Conservation (phyloP, 192 early-diverging fungal species). For the Mortierella claussenii region DNA sequence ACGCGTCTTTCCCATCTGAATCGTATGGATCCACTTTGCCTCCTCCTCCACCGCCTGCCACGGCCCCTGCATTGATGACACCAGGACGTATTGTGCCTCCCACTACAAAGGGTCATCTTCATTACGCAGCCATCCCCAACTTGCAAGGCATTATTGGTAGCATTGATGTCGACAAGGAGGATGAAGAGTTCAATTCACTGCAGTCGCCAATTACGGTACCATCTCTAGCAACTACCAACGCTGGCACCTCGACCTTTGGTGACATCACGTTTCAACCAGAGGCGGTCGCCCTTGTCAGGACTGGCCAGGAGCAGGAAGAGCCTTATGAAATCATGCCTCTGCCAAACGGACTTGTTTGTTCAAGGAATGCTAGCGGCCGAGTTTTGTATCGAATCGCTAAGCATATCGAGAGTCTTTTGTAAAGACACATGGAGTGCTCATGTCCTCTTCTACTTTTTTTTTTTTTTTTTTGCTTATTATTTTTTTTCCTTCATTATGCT, state of each 20-base stretch:
- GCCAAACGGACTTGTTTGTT: conserved; percentile 41
- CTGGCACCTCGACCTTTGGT: neutral
- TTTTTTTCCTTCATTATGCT: neutral
- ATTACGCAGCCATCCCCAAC: conserved; percentile 31
- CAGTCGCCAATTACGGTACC: neutral
- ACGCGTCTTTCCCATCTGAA: conserved; percentile 38
- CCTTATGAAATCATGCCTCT: conserved; percentile 34
- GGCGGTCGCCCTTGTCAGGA: too few species aligned
- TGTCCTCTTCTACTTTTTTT: neutral
- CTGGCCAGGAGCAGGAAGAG: conserved; percentile 4
- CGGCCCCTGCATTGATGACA: conserved; percentile 14
- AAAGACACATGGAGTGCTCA: neutral
- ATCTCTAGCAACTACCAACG: neutral
- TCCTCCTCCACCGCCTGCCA: conserved; percentile 30
- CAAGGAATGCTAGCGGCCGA: conserved; percentile 31
- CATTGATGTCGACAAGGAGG: conserved; percentile 42
- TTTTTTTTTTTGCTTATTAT: conserved; percentile 5
- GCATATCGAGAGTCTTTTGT: conserved; percentile 41
- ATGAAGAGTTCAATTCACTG: conserved; percentile 29
- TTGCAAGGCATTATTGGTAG: conserved; percentile 24
- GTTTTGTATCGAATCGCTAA: conserved; percentile 40
- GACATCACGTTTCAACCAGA: neutral
- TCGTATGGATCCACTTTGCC: conserved; percentile 30
- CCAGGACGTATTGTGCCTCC: conserved; percentile 36
- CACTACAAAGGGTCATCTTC: conserved; percentile 28